These are phyloP conservation scores for Solanum stenotomum DNA, from an alignment of 257 asterid genomes.

Conservation along the genomic window DNA sequence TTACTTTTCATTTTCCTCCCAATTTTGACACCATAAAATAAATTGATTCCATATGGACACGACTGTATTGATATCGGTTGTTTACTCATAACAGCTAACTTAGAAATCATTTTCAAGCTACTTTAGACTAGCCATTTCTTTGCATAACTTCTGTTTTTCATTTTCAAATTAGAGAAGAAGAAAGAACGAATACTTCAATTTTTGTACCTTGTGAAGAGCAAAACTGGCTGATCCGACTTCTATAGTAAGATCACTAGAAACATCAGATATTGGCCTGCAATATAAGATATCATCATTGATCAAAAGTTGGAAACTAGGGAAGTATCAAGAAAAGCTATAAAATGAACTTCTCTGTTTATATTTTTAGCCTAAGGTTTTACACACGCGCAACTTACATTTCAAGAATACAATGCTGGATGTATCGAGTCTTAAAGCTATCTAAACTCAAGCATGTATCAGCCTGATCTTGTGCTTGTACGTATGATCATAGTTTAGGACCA, in stretches of 20 bases:
- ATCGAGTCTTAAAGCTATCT: not conserved
- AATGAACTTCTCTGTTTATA: not conserved
- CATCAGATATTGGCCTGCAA: conserved; percentile 96
- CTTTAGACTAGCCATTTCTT: not conserved
- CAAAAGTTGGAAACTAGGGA: not conserved
- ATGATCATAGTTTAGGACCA: not conserved
- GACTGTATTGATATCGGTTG: not conserved
- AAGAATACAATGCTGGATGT: not conserved
- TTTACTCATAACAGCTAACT: not conserved
- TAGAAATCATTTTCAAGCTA: not conserved
- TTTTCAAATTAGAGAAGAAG: not conserved
- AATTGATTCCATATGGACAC: not conserved
- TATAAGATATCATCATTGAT: not conserved
- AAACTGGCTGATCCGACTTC: conserved; percentile 73
- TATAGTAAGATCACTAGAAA: conserved; percentile 85
- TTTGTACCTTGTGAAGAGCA: conserved; percentile 84
- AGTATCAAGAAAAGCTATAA: not conserved
- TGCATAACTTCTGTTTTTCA: not conserved
- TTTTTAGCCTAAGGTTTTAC: not conserved
- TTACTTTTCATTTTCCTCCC: not conserved
- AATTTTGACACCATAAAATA: not conserved
- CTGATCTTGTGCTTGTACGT: not conserved
- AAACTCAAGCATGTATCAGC: not conserved
- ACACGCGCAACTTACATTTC: not conserved
- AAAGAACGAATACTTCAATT: not conserved